Conservation (phyloP, 2,329 filamentous ascomycete genomes). For the Botrytis hyacinthi region DNA sequence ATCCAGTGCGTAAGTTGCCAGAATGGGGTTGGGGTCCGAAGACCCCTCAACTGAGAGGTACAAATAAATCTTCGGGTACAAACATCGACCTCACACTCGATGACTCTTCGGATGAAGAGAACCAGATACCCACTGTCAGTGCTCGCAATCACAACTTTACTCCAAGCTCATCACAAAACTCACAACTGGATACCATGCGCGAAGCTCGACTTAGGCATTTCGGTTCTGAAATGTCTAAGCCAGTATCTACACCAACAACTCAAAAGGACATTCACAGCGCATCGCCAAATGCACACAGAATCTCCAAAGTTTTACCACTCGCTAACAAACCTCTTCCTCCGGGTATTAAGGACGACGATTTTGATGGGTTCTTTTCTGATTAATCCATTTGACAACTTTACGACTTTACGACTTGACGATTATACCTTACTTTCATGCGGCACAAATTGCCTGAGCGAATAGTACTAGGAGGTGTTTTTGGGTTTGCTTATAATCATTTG, state of each 20-base stretch:
- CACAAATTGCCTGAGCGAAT: not conserved
- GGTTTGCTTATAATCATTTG: not conserved
- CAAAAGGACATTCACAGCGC: not conserved
- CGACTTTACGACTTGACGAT: not conserved
- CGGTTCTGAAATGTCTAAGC: not conserved
- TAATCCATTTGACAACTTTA: not conserved
- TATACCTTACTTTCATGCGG: not conserved
- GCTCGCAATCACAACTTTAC: not conserved
- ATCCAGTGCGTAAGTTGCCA: not conserved
- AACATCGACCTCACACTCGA: not conserved
- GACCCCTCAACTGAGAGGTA: not conserved
- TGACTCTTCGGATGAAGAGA: not conserved
- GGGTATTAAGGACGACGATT: not conserved
- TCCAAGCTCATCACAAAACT: not conserved
- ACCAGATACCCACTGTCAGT: not conserved
- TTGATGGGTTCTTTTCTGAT: constrained; percentile 10
- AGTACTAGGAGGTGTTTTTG: not conserved
- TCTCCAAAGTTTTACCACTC: not conserved
- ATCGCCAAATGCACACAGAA: not conserved
- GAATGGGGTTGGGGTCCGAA: not conserved
- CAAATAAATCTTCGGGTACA: not conserved
- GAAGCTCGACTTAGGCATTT: not conserved
- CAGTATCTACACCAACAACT: not conserved
- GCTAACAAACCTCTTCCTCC: not conserved
- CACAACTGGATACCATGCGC: not conserved